Evolutionary conservation across 192 early-diverging fungal species (phyloP), one percentile per base, ranked within the genome.

Genomic region (Gaertneriomyces sp.): DNA sequence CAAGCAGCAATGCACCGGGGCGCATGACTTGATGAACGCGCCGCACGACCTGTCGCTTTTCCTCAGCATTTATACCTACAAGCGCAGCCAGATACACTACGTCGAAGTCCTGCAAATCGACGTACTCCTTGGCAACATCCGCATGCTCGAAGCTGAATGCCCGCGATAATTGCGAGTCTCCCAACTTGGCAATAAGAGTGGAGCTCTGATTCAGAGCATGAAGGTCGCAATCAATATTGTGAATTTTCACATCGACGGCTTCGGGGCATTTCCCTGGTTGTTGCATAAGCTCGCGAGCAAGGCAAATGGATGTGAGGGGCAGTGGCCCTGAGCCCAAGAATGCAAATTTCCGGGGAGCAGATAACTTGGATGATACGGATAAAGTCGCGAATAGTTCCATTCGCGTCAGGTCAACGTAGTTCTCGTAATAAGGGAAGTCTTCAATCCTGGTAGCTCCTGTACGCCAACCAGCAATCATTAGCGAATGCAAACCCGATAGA

Each of bases 71-170:
- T 17, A 63, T 11, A 10, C 61, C 61, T 19, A 63, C 61, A 17
- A 63, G 49, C 4, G 61, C 61, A 14, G 61, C 61, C 12, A 63
- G 49, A 38, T 63, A 63, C n/a, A 63, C 61, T 11, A 63, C 61
- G 40, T 63, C 61, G 39, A 63, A 63, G 4, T 11, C 16, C 5
- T 5, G 14, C 38, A 63, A 45, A 8, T 63, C 20, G 16, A 53
- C 50, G 11, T 17, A 4, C 25, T 33, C 25, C 9, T 53, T 44
- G 41, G 61, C 45, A 11, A 45, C 50, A 39, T 63, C 49, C 10
- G 47, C 45, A 10, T 33, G 47, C 14, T 63, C 41, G 39, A 63
- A 63, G 25, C 40, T 57, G 41, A 61, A 49, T 14, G 33, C 38
- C 55, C 14, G 33, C 2, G 55, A 57, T 14, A 57, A 5, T 19